These are phyloP conservation scores for Candida lessepsii DNA, from an alignment of 805 yeast species.

Conservation along the genomic window DNA sequence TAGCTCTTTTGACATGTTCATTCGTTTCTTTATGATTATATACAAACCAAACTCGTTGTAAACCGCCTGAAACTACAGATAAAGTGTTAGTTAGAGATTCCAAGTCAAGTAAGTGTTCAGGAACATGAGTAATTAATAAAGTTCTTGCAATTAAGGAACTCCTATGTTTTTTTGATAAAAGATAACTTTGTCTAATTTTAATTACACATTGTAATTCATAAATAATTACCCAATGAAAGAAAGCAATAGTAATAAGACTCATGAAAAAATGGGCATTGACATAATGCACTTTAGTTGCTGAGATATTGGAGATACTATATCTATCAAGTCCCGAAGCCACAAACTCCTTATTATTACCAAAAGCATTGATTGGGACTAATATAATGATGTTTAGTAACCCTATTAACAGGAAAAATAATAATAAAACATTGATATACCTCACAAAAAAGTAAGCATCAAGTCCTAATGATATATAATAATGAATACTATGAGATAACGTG, in stretches of 20 bases:
- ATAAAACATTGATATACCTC: constrained; percentile 54
- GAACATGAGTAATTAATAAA: constrained; percentile 48
- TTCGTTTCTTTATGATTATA: constrained; percentile 24
- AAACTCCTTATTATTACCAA: constrained; percentile 31
- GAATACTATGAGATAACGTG: constrained; percentile 37
- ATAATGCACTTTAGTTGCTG: constrained; percentile 47
- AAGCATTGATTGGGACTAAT: constrained; percentile 61
- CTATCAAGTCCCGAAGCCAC: constrained; percentile 57
- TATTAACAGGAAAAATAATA: constrained; percentile 50
- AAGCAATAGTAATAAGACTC: constrained; percentile 51
- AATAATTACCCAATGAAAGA: constrained; percentile 56
- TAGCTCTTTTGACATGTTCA: constrained; percentile 13
- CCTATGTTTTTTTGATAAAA: constrained; percentile 28
- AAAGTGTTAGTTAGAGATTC: constrained; percentile 29
- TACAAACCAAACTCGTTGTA: constrained; percentile 60
- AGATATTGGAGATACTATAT: constrained; percentile 69
- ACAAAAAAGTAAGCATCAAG: constrained; percentile 74
- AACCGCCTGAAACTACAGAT: constrained; percentile 50
- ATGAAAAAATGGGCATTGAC: constrained; percentile 64
- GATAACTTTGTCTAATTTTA: constrained; percentile 45
- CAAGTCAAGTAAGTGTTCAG: constrained; percentile 27
- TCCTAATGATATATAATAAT: constrained; percentile 52
- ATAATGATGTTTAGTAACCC: constrained; percentile 57
- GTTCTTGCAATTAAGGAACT: constrained; percentile 27
- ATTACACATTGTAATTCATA: constrained; percentile 56